phyloP scores from a whole-genome alignment of 495 filamentous ascomycete genomes.

The Hypoxylon fuscum region DNA sequence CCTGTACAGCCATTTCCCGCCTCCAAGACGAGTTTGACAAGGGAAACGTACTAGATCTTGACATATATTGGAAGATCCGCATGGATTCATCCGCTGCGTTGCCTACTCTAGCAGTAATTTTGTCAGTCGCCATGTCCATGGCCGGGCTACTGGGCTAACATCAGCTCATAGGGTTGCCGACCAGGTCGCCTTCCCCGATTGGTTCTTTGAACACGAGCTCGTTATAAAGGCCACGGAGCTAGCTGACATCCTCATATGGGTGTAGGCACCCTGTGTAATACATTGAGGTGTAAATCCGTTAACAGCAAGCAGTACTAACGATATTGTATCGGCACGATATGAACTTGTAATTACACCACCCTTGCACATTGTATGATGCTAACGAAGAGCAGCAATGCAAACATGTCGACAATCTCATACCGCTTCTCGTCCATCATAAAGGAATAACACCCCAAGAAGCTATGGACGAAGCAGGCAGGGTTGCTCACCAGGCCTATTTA shows the following conservation, averaged over 20 bases:
- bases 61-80: constrained; percentile 13
- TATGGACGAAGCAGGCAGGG: constrained; percentile 3
- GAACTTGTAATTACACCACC: constrained; percentile 15
- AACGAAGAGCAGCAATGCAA: constrained; percentile 13
- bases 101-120: constrained; percentile 12
- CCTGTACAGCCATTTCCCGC: constrained; percentile 3
- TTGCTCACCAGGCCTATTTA: constrained; percentile 6
- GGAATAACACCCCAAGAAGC: constrained; percentile 21
- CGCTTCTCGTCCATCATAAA: constrained; percentile 16
- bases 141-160: neutral
- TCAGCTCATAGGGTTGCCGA: constrained; percentile 2
- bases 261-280: neutral
- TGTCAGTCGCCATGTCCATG: neutral
- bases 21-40: constrained; percentile 15
- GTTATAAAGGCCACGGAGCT: constrained; percentile 6
- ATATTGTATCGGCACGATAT: constrained; percentile 15
- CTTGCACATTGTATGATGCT: neutral
- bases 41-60: constrained; percentile 13
- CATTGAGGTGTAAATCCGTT: neutral
- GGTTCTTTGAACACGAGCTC: constrained; percentile 16
- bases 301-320: constrained; percentile 9
- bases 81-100: constrained; percentile 13
- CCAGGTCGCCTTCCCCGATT: constrained; percentile 11
- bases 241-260: constrained; percentile 6
- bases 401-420: constrained; percentile 21